Evolutionary conservation across 495 filamentous ascomycete genomes (phyloP).

Genomic region (Neurospora sp.): DNA sequence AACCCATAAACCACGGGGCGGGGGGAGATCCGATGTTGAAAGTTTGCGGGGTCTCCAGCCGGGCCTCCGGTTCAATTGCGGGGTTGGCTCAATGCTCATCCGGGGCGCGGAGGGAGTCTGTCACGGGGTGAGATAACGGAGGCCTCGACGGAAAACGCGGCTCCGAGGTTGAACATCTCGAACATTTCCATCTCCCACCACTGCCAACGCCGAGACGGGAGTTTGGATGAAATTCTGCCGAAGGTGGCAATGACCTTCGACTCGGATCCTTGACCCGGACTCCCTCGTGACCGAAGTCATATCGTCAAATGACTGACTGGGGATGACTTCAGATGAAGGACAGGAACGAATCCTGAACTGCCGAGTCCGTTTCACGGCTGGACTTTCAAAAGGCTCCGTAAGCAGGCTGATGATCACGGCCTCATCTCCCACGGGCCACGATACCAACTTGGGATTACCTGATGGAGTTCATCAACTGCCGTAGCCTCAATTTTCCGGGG

Average conservation of each 20-base stretch:
- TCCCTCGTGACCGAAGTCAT: background rate
- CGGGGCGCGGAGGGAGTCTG: background rate
- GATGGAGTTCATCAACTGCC: background rate
- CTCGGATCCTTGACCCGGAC: background rate
- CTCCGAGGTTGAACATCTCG: background rate
- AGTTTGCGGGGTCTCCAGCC: background rate
- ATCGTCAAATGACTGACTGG: background rate
- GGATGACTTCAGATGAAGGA: background rate
- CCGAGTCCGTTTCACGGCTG: background rate
- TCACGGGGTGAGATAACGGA: background rate
- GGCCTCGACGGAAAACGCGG: background rate
- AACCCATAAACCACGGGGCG: background rate
- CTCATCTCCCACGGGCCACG: background rate
- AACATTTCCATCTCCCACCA: background rate
- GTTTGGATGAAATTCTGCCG: background rate
- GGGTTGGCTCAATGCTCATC: background rate
- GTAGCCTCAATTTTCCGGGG: background rate
- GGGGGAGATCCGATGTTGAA: background rate
- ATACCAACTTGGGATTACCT: background rate
- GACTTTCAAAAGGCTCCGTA: background rate
- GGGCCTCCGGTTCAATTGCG: background rate
- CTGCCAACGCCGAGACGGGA: background rate
- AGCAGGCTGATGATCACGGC: background rate
- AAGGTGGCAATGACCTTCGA: background rate
- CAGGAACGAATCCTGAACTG: background rate